Percentiles rank a stretch among this genome's conserved stretches.
Conservation (phyloP, 106 monocot species). For the Allium sativum region DNA sequence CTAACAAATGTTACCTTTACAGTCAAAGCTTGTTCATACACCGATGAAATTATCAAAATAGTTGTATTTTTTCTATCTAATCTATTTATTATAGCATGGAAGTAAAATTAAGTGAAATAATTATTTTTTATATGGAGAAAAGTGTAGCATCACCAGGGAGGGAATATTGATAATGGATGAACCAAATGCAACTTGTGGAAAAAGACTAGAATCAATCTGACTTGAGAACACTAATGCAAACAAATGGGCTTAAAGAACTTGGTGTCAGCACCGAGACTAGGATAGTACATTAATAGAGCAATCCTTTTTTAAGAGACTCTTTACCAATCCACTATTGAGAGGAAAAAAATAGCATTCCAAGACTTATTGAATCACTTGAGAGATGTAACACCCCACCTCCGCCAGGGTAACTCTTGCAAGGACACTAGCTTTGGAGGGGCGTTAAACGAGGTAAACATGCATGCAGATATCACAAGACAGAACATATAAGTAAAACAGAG, state of each 20-base stretch:
- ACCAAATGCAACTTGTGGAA: slow-evolving; percentile 92
- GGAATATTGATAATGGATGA: slow-evolving; percentile 98
- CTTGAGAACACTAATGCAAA: slow-evolving; percentile 97
- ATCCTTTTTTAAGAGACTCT: slow-evolving; percentile 96
- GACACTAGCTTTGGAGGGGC: too few relatives aligned
- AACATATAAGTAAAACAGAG: too few relatives aligned
- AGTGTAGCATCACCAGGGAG: slow-evolving; percentile 82
- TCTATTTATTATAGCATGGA: background rate
- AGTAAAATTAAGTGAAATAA: background rate
- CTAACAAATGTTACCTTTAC: slow-evolving; percentile 34
- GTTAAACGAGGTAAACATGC: too few relatives aligned
- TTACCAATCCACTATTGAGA: slow-evolving; percentile 70
- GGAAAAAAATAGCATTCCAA: slow-evolving; percentile 96
- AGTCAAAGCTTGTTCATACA: slow-evolving; percentile 52
- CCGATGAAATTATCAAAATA: slow-evolving; percentile 88
- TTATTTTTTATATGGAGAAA: slow-evolving; percentile 48
- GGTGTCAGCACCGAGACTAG: slow-evolving; percentile 61
- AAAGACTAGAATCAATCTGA: slow-evolving; percentile 82
- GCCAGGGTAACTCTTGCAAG: too few relatives aligned
- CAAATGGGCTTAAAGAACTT: slow-evolving; percentile 87
- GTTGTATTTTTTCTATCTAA: slow-evolving; percentile 28
- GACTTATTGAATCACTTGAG: too few relatives aligned
- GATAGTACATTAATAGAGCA: slow-evolving; percentile 84
- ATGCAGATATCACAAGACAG: too few relatives aligned
- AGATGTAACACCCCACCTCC: too few relatives aligned